These are phyloP conservation scores for Yamadazyma nakazawae DNA, from an alignment of 805 yeast genomes.

Conservation along the genomic window DNA sequence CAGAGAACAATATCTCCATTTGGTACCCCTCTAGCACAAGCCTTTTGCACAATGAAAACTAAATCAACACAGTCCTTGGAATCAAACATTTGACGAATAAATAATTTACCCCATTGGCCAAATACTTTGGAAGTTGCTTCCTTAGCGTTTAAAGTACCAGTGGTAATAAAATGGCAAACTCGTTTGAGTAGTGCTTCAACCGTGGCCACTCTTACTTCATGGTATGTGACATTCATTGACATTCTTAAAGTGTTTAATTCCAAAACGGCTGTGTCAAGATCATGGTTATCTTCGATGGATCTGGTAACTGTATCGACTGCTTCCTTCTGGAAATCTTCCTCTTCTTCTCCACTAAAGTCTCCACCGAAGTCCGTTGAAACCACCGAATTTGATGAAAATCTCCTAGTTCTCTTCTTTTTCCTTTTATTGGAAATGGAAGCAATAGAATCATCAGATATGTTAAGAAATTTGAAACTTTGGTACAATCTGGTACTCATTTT, in stretches of 20 bases:
- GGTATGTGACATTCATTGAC: slow-evolving; percentile 96
- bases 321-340: slow-evolving; percentile 80
- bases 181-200: slow-evolving; percentile 66
- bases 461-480: slow-evolving; percentile 28
- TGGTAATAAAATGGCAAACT: slow-evolving; percentile 68
- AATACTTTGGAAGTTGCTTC: slow-evolving; percentile 77
- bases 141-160: slow-evolving; percentile 72
- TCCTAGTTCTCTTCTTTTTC: slow-evolving; percentile 29
- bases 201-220: slow-evolving; percentile 85
- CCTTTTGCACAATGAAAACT: slow-evolving; percentile 47
- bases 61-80: slow-evolving; percentile 75
- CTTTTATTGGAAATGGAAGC: slow-evolving; percentile 48
- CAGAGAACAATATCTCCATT: slow-evolving; percentile 42
- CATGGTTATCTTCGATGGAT: slow-evolving; percentile 90
- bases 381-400: slow-evolving; percentile 35
- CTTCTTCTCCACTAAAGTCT: slow-evolving; percentile 33
- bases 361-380: slow-evolving; percentile 49
- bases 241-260: slow-evolving; percentile 93
- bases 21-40: slow-evolving; percentile 42
- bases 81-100: slow-evolving; percentile 82
- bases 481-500: slow-evolving; percentile 9
- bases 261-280: slow-evolving; percentile 84
- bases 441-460: slow-evolving; percentile 57
- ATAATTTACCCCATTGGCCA: slow-evolving; percentile 76
- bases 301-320: slow-evolving; percentile 93